These are phyloP conservation scores for Skeletonema menzelii DNA, from an alignment of 108 stramenopile genomes.

Conservation along the genomic window DNA sequence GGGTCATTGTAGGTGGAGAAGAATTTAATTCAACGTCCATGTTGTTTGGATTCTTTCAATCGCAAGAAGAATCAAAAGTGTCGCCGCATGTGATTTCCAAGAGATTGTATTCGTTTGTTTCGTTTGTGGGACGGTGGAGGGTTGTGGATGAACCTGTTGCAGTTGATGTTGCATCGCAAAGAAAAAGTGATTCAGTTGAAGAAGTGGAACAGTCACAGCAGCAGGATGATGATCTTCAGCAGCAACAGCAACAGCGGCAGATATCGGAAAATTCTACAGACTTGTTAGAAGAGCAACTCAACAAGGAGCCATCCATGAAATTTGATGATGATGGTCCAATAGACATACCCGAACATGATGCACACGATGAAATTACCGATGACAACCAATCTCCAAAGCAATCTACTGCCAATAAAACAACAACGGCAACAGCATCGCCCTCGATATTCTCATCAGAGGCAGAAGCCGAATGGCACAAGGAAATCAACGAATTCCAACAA, in stretches of 20 bases:
- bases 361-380: background rate
- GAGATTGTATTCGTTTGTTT: conserved; percentile 25
- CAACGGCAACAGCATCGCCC: background rate
- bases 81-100: conserved; percentile 17
- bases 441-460: background rate
- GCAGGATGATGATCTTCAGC: background rate
- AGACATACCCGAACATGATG: background rate
- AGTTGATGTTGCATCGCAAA: background rate
- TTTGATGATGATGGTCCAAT: background rate
- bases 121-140: conserved; percentile 32
- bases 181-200: background rate
- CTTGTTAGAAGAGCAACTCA: conserved; percentile 19
- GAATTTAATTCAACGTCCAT: conserved; percentile 5
- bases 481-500: background rate
- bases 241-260: background rate
- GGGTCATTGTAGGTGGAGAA: background rate
- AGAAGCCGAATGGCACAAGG: background rate
- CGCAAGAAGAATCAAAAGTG: background rate
- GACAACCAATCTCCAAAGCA: background rate
- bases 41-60: background rate
- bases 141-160: conserved; percentile 2
- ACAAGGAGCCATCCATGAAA: conserved; percentile 14
- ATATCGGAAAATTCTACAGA: conserved; percentile 8
- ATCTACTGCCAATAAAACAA: background rate
- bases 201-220: background rate